Evolutionary conservation across 2,329 filamentous ascomycete genomes (phyloP), one percentile per base, ranked within the genome.

Genomic region (Rutstroemia sp.): DNA sequence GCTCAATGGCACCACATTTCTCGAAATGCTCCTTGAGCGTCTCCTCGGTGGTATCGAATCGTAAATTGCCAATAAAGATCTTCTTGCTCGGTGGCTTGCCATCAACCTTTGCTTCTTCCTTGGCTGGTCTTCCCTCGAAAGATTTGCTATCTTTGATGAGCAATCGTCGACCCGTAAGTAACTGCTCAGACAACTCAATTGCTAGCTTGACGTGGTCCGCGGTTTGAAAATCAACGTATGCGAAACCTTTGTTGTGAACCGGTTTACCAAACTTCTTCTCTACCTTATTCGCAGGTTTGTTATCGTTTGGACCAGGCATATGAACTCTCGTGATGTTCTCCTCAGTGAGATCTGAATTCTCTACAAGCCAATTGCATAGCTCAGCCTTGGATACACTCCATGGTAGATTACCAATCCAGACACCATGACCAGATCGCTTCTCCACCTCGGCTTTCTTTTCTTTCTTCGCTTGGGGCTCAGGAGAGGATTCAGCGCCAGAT

Each of bases 331-430:
- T 95, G 63, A 99, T 94, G 60, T 84, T 81, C 49, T 83, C 80
- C 55, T 83, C 79, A 30, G 80, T 74, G 60, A 90, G 83, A 58
- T 83, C 85, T 49, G 84, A 84, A 6, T 84, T 82, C 39, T 84
- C 80, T 37, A 86, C 80, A n/a, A 99, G 75, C 79, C 95, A 97
- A 59, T 80, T 81, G 66, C 86, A 84, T 49, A 99, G 75, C 60
- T 90, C 84, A 12, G 82, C 76, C 58, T 87, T 84, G 46, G 87
- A 94, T 42, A 87, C 77, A 48, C 81, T 83, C 77, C 92, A 99
- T n/a, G 88, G 83, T 60, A 99, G 74, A 72, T 99, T 99, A 65
- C 95, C 94, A 65, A 99, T 89, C 94, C 94, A 99, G 63, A 99
- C 83, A 60, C 91, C 89, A 71, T 90, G 84, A 17, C 88, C 84